Base-by-base conservation (phyloP, 768 basidiomycete species). In the Trametes cingulata region DNA sequence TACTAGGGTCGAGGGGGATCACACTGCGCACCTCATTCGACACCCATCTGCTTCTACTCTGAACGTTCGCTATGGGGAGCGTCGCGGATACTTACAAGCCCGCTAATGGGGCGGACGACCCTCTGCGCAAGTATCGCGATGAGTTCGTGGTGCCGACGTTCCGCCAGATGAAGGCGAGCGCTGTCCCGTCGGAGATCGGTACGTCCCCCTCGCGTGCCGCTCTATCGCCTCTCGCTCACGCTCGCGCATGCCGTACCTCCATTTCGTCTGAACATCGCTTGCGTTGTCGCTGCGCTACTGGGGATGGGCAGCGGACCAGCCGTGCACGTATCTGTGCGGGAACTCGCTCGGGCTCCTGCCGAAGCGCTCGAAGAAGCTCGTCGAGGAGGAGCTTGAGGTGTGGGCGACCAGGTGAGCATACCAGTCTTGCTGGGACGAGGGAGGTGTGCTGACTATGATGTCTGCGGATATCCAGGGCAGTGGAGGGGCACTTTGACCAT, bases 321-420 rank as follows among this genome's bases (percentile, higher is more conserved):
- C 78, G 56, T 87, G 85, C 72, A 85, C 87, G 35, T 99, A 99
- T 73, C 85, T 99, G 52, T 95, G 93, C 71, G 97, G 97, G 35
- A 98, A 99, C 76, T 98, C 95, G 24, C 82, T 98, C 10, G 97
- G 97, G 4, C 80, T 89, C 55, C 77, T 92, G 68, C 84, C 91
- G 43, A 91, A 86, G 71, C 79, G 84, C 37, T 90, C 95, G 29
- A 81, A 82, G 63, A 71, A 79, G 61, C 78, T 95, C 43, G 77
- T 98, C 15, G 76, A 89, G 62, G 85, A 96, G 73, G 97, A 99
- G 73, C 74, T 98, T 51, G 71, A 82, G 49, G 87, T 87, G 27
- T 99, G 97, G 97, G 86, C 81, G 35, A 82, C 85, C 56, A 79
- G 80, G 87, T 88, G 68, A 70, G 79, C 69, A 8, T 24, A 35